These are phyloP conservation scores for Micractinium sp. DNA, from an alignment of 139 green algal species.

Conservation along the genomic window DNA sequence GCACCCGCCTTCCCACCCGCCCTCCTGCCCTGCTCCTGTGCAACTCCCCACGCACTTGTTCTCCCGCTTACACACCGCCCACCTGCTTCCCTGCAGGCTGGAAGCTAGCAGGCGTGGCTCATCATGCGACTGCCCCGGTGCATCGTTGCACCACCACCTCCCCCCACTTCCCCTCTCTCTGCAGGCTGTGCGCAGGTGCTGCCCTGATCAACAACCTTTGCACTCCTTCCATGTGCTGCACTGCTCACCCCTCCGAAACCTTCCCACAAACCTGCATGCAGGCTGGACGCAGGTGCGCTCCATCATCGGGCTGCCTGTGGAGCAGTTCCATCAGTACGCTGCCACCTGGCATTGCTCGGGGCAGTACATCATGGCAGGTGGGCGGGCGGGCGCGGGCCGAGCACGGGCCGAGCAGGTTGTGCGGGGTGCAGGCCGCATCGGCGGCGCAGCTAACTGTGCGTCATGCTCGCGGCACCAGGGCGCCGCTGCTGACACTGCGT, in stretches of 20 bases:
- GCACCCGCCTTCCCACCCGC: too few species aligned
- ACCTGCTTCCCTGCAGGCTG: too few species aligned
- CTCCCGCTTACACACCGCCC: too few species aligned
- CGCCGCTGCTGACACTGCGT: background rate
- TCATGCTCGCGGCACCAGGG: background rate
- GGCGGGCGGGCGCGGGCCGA: background rate
- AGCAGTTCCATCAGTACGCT: conserved; percentile 51
- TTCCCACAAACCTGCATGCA: conserved; percentile 1
- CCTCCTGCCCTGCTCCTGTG: too few species aligned
- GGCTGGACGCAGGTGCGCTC: conserved; percentile 46
- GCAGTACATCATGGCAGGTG: conserved; percentile 48
- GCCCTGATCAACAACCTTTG: background rate
- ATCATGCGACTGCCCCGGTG: too few species aligned
- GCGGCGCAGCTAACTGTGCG: background rate
- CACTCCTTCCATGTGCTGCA: background rate
- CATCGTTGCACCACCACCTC: too few species aligned
- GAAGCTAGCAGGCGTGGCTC: too few species aligned
- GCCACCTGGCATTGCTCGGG: conserved; percentile 37
- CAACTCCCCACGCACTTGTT: too few species aligned
- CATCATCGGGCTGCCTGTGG: conserved; percentile 47
- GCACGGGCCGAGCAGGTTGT: background rate
- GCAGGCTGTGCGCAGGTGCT: background rate
- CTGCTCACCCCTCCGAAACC: background rate
- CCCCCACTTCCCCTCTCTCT: too few species aligned
- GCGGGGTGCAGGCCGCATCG: too few species aligned